Evolutionary conservation across 192 early-diverging fungal species (phyloP).

Genomic region (Coemansia sp.): DNA sequence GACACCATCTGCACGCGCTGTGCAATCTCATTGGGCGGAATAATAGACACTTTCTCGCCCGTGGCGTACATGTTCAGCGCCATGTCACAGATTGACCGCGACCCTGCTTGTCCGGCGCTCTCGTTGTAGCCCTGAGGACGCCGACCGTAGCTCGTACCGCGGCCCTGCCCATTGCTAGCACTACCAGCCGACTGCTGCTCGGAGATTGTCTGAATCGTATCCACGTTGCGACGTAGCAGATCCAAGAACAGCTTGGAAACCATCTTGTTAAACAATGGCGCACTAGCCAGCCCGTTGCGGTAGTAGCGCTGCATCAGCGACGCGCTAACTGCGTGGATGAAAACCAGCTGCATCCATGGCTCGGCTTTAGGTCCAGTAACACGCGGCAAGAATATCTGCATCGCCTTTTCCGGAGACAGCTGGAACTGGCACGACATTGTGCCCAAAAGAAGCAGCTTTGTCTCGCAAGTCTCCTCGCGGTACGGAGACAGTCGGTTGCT

Average conservation of each 20-base stretch:
- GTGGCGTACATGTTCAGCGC: slow-evolving; percentile 46
- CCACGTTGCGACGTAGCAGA: slow-evolving; percentile 48
- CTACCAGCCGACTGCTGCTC: slow-evolving; percentile 47
- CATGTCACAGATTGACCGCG: slow-evolving; percentile 51
- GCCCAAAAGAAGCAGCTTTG: slow-evolving; percentile 68
- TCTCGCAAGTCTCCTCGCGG: slow-evolving; percentile 69
- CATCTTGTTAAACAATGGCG: slow-evolving; percentile 44
- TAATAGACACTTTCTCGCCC: slow-evolving; percentile 45
- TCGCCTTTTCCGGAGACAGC: slow-evolving; percentile 70
- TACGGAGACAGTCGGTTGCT: slow-evolving; percentile 46
- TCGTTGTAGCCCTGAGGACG: slow-evolving; percentile 21
- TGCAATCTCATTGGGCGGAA: slow-evolving; percentile 53
- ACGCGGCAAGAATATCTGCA: slow-evolving; percentile 70
- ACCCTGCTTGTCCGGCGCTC: neutral
- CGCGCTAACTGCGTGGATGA: slow-evolving; percentile 68
- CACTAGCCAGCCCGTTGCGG: slow-evolving; percentile 11
- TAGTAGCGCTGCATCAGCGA: slow-evolving; percentile 30
- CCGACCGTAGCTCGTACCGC: slow-evolving; percentile 39
- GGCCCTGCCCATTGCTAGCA: slow-evolving; percentile 25
- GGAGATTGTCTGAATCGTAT: slow-evolving; percentile 49
- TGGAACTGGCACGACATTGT: slow-evolving; percentile 78
- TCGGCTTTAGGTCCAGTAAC: slow-evolving; percentile 70
- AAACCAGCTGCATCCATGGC: slow-evolving; percentile 74
- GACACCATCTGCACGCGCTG: slow-evolving; percentile 87
- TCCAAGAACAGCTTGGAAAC: slow-evolving; percentile 42